These are phyloP conservation scores for Pythium rhizo-oryzae DNA, from an alignment of 352 stramenopile species.

Conservation along the genomic window DNA sequence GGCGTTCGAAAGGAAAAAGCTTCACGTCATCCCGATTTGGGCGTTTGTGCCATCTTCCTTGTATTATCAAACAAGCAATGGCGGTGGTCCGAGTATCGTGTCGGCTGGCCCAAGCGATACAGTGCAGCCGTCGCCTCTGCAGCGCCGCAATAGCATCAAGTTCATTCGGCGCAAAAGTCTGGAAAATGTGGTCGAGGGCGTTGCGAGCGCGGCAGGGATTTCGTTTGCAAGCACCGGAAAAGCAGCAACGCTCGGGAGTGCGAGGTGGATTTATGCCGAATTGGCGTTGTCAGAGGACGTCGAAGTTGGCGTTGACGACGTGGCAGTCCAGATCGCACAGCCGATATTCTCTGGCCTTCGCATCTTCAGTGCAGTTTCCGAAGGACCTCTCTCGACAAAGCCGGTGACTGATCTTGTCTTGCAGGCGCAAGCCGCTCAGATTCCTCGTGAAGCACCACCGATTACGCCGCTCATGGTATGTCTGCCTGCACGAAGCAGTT, in stretches of 20 bases:
- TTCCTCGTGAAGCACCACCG: slow-evolving; percentile 14
- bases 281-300: slow-evolving; percentile 30
- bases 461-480: slow-evolving; percentile 44
- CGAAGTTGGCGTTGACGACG: slow-evolving; percentile 28
- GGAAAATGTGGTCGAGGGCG: slow-evolving; percentile 18
- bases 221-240: background rate
- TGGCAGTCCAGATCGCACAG: slow-evolving; percentile 26
- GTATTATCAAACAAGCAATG: slow-evolving; percentile 28
- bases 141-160: slow-evolving; percentile 27
- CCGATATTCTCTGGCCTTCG: slow-evolving; percentile 37
- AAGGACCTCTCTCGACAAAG: background rate
- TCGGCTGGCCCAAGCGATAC: background rate
- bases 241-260: slow-evolving; percentile 10
- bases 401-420: slow-evolving; percentile 25
- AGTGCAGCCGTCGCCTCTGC: background rate
- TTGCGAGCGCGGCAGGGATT: background rate
- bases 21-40: slow-evolving; percentile 26
- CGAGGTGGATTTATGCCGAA: slow-evolving; percentile 57
- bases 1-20: slow-evolving; percentile 20
- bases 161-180: slow-evolving; percentile 28
- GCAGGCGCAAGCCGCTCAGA: slow-evolving; percentile 15
- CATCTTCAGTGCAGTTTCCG: slow-evolving; percentile 12
- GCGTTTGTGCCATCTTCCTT: slow-evolving; percentile 31
- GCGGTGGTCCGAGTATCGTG: background rate
- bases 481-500: too few species aligned